Conservation (phyloP, 345 rosid species). For the Arabis alpina region DNA sequence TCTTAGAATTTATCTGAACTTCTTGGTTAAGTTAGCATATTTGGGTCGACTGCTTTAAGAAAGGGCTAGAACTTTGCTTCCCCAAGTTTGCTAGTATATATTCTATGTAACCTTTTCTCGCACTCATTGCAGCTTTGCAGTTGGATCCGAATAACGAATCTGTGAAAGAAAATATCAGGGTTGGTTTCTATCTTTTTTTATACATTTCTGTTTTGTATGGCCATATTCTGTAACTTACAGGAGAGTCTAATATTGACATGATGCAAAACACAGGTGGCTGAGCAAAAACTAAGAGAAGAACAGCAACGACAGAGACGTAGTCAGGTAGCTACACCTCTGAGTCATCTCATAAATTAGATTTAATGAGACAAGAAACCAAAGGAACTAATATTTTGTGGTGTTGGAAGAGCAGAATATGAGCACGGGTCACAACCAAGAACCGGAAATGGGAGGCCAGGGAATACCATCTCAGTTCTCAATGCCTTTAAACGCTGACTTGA, state of each 20-base stretch:
- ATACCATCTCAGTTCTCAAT: conserved; percentile 37
- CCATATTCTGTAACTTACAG: background rate
- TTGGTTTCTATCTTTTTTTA: conserved; percentile 28
- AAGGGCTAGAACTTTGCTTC: conserved; percentile 20
- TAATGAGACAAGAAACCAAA: conserved; percentile 1
- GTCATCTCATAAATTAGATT: conserved; percentile 1
- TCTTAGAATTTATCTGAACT: conserved; percentile 2
- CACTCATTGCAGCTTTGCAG: conserved; percentile 63
- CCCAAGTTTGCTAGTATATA: conserved; percentile 10
- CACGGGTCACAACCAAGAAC: conserved; percentile 27
- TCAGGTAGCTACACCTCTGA: conserved; percentile 52
- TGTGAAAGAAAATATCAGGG: conserved; percentile 81
- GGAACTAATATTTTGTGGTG: conserved; percentile 24
- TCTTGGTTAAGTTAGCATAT: conserved; percentile 20
- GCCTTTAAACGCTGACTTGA: conserved; percentile 34
- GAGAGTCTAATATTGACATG: conserved; percentile 25
- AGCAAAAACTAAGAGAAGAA: conserved; percentile 70
- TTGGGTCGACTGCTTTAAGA: conserved; percentile 4
- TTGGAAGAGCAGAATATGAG: conserved; percentile 36
- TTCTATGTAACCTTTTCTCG: conserved; percentile 27
- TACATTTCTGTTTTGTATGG: conserved; percentile 5
- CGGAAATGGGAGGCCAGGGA: conserved; percentile 29
- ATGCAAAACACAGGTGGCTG: conserved; percentile 61
- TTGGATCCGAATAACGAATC: conserved; percentile 77
- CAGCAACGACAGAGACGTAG: conserved; percentile 48